Base-by-base conservation (phyloP, 352 stramenopile species). In the Pythium periplocum region DNA sequence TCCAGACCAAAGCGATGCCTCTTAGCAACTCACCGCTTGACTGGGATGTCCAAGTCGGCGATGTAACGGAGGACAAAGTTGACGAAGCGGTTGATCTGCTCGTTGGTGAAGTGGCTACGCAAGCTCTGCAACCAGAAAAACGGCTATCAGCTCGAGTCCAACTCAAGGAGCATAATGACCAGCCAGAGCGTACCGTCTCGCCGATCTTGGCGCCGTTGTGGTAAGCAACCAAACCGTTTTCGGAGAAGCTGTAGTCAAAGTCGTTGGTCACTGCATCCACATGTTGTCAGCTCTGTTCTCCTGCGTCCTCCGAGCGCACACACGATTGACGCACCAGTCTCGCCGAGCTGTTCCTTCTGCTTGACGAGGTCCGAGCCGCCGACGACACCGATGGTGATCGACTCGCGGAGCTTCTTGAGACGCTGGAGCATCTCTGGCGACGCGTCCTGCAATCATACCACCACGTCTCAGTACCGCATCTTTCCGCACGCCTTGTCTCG, bases 161-260 rank as follows among this genome's bases (percentile, higher is more conserved):
- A 26, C 17, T 26, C 17, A 26, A 26, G 17, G 17, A 26, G 17
- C 17, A 26, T 26, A 26, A 26, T 26, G 17, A 26, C 17, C 17
- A 26, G 17, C 17, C 39, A 17, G 2, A 44, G 36, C 61, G 36
- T 53, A 94, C 87, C 71, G 84, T 91, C 67, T 93, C 83, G 55
- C 82, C 88, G 50, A 98, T 86, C 51, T 97, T 79, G 45, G 86
- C 68, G 42, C 96, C 96, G 57, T 98, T 82, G 72, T 98, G 97
- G 78, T 97, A 99, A 2, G 93, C 97, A 41, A 99, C 93, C 17
- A 99, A 83, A 30, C 97, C 97, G 73, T 99, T 99, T 75, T 99
- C 96, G 32, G 89, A 97, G 71, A 99, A 99, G 78, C 96, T 98
- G 81, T 98, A 99, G 65, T 98, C 96, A 66, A 98, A 99, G 31